A percentile compares a stretch with the other conserved stretches of the same genome.
These are phyloP conservation scores for Yarrowia keelungensis DNA, from an alignment of 805 yeast species.

Conservation along the genomic window DNA sequence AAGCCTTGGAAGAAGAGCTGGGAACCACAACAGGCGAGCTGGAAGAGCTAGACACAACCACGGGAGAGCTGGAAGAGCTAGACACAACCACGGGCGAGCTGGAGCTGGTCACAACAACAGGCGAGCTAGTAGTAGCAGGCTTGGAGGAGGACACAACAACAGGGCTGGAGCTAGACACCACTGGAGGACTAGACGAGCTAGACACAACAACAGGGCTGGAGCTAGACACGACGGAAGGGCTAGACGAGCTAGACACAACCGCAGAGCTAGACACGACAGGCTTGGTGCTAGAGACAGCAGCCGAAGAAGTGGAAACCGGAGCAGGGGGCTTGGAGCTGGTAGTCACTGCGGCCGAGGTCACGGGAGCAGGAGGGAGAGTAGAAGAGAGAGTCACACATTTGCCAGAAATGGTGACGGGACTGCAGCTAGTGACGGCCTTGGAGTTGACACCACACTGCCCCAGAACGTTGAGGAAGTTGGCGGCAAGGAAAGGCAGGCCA, in stretches of 20 bases:
- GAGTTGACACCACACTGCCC: conserved; percentile 7
- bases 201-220: neutral
- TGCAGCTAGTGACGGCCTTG: neutral
- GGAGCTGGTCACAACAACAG: neutral
- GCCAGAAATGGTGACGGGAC: conserved; percentile 16
- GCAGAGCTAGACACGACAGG: neutral
- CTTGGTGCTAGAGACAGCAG: conserved; percentile 6
- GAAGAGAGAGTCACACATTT: conserved; percentile 10
- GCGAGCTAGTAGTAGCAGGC: neutral
- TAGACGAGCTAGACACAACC: neutral
- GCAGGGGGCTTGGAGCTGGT: conserved; percentile 4
- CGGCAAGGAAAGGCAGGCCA: neutral
- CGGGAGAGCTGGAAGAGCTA: neutral
- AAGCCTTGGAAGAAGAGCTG: neutral
- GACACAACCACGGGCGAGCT: neutral
- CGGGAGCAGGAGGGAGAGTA: conserved; percentile 1
- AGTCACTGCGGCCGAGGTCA: conserved; percentile 1
- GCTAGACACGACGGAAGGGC: neutral
- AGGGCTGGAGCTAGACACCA: neutral
- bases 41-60: neutral
- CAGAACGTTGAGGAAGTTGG: conserved; percentile 10
- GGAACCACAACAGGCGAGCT: neutral
- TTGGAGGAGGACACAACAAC: neutral
- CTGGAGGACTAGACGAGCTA: neutral
- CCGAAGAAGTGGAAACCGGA: neutral